A percentile compares a stretch with the other conserved stretches of the same genome.
phyloP scores from a whole-genome alignment of 1,139 yeast species.

The Arxiozyma slooffiae region DNA sequence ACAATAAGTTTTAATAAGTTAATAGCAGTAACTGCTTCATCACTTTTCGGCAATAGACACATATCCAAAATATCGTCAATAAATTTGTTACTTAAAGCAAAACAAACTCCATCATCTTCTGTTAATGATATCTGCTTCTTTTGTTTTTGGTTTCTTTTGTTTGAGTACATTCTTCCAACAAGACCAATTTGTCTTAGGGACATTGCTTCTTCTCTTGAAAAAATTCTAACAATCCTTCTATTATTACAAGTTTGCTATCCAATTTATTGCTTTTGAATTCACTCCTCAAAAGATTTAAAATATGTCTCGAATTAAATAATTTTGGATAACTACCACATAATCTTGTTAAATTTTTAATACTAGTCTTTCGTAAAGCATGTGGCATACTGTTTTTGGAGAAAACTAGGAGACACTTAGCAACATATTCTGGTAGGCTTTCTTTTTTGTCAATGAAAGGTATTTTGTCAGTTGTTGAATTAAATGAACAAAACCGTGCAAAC shows the following conservation, averaged over 20 bases:
- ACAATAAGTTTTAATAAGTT: constrained; percentile 47
- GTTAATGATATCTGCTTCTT: neutral
- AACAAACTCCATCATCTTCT: constrained; percentile 56
- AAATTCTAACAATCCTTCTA: constrained; percentile 48
- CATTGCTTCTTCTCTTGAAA: constrained; percentile 41
- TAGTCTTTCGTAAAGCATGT: constrained; percentile 37
- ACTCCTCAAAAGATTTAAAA: constrained; percentile 44
- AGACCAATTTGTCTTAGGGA: constrained; percentile 35
- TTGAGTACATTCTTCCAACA: constrained; percentile 22
- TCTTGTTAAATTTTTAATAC: constrained; percentile 46
- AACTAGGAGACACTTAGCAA: constrained; percentile 46
- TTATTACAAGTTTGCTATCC: constrained; percentile 40
- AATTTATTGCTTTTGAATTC: constrained; percentile 34
- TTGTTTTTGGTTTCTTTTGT: neutral
- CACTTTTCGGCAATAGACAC: constrained; percentile 40
- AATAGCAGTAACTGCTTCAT: constrained; percentile 41
- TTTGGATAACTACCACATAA: constrained; percentile 55
- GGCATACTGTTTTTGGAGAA: constrained; percentile 38
- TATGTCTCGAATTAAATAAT: constrained; percentile 46
- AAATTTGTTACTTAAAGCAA: constrained; percentile 60
- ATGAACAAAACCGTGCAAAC: constrained; percentile 57
- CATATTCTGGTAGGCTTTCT: constrained; percentile 46
- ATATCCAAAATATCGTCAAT: constrained; percentile 39
- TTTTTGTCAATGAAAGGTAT: constrained; percentile 40
- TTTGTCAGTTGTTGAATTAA: constrained; percentile 38